Conservation (phyloP, 108 stramenopile genomes). For the Nitzschia putrida region DNA sequence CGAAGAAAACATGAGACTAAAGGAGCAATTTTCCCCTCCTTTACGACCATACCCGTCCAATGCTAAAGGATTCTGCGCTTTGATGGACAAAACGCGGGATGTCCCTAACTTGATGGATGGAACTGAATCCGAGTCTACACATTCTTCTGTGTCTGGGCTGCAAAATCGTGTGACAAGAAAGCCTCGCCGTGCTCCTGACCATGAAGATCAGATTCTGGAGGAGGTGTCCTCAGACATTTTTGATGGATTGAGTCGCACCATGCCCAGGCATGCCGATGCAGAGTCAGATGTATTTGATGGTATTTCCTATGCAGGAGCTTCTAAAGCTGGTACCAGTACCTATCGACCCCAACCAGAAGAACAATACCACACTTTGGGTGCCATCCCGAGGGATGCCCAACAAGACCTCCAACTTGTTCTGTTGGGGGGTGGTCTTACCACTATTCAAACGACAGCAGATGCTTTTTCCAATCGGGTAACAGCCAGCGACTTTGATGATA, state of each 20-base stretch:
- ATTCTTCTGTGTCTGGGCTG: conserved; percentile 8
- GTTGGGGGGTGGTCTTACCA: conserved; percentile 52
- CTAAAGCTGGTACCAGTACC: not conserved
- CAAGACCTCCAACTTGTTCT: conserved; percentile 35
- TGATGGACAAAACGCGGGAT: conserved; percentile 76
- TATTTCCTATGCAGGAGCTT: conserved; percentile 14
- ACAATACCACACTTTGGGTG: conserved; percentile 14
- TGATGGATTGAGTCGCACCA: conserved; percentile 23
- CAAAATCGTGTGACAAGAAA: conserved; percentile 4
- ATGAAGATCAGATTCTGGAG: conserved; percentile 27
- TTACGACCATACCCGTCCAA: conserved; percentile 13
- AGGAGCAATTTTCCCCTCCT: conserved; percentile 41
- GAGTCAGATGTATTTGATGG: conserved; percentile 72
- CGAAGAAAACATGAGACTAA: conserved; percentile 42
- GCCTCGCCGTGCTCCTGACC: conserved; percentile 5
- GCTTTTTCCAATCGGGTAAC: conserved; percentile 45
- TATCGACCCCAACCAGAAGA: conserved; percentile 7
- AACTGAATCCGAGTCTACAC: conserved; percentile 52
- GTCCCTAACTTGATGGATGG: conserved; percentile 86
- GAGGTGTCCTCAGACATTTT: conserved; percentile 20
- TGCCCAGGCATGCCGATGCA: not conserved
- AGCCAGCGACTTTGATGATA: conserved; percentile 56
- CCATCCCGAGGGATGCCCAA: not conserved
- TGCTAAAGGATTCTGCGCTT: conserved; percentile 58
- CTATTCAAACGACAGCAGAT: conserved; percentile 53